These are phyloP conservation scores for Komagataella mondaviorum DNA, from an alignment of 805 yeast genomes.

Conservation along the genomic window DNA sequence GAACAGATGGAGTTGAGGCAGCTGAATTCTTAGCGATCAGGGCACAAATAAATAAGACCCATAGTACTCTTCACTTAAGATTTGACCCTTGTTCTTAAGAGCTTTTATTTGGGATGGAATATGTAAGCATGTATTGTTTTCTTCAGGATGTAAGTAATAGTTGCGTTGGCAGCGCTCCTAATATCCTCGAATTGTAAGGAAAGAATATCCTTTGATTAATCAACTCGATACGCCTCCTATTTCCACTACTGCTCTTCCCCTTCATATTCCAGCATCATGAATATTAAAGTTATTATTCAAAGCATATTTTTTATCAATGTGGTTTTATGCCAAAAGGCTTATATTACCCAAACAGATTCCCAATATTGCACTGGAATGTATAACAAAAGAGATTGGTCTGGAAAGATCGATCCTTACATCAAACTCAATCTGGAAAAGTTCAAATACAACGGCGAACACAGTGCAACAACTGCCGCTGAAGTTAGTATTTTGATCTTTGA, in stretches of 20 bases:
- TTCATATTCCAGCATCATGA: not conserved
- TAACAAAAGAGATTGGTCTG: conserved; percentile 78
- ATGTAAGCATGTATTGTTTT: not conserved
- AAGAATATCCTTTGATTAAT: not conserved
- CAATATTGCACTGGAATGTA: conserved; percentile 89
- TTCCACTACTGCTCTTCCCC: not conserved
- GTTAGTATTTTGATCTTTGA: conserved; percentile 66
- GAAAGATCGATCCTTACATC: conserved; percentile 51
- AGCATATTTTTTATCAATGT: not conserved
- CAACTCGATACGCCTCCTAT: not conserved
- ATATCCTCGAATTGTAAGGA: not conserved
- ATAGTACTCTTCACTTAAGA: not conserved
- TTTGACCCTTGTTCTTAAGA: no score
- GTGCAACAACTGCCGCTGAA: conserved; percentile 22
- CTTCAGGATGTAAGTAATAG: not conserved
- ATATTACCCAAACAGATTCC: conserved; percentile 33
- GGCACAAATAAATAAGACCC: not conserved
- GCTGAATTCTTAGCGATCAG: not conserved
- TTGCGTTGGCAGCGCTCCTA: not conserved
- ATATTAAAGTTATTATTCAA: not conserved
- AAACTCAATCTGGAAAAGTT: conserved; percentile 28
- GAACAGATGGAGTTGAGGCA: not conserved
- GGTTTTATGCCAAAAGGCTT: conserved; percentile 34
- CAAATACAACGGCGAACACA: conserved; percentile 14
- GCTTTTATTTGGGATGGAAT: no score